Percentiles rank a stretch among this genome's conserved stretches.
Evolutionary conservation across 2,329 filamentous ascomycete species (phyloP).

Genomic region (Claviceps arundinis): DNA sequence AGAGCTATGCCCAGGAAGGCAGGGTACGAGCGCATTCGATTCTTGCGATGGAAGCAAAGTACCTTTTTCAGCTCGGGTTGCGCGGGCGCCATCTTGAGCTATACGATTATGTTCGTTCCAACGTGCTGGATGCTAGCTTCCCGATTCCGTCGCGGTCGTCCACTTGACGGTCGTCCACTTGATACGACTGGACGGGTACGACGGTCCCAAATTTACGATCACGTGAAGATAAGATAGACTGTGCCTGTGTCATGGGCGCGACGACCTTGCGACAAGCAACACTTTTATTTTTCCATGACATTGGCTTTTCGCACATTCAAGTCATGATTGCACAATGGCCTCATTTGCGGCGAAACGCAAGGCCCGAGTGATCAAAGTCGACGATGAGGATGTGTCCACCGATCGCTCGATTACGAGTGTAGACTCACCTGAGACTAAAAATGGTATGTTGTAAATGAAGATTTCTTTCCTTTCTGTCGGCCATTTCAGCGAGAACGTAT

Average conservation of each 20-base stretch:
- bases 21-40: no score
- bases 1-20: not conserved
- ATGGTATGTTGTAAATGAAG: conserved; percentile 22
- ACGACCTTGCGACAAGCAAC: not conserved
- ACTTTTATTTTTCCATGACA: not conserved
- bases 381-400: conserved; percentile 47
- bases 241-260: conserved; percentile 1
- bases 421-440: conserved; percentile 14
- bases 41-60: conserved; percentile 8
- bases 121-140: conserved; percentile 9
- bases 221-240: conserved; percentile 37
- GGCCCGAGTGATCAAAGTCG: conserved; percentile 60
- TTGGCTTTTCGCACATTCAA: not conserved
- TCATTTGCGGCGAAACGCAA: conserved; percentile 49
- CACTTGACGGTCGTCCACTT: conserved; percentile 16
- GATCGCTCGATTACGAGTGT: conserved; percentile 9
- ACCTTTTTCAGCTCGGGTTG: conserved; percentile 99
- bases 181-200: conserved; percentile 2
- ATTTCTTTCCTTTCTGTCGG: not conserved
- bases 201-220: conserved; percentile 17
- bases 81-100: conserved; percentile 80
- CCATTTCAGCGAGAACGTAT: conserved; percentile 9
- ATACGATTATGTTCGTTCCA: conserved; percentile 5
- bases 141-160: conserved; percentile 13
- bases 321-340: conserved; percentile 28